These are phyloP conservation scores for Rhizomucor miehei DNA, from an alignment of 371 early-diverging fungal species.

Conservation along the genomic window DNA sequence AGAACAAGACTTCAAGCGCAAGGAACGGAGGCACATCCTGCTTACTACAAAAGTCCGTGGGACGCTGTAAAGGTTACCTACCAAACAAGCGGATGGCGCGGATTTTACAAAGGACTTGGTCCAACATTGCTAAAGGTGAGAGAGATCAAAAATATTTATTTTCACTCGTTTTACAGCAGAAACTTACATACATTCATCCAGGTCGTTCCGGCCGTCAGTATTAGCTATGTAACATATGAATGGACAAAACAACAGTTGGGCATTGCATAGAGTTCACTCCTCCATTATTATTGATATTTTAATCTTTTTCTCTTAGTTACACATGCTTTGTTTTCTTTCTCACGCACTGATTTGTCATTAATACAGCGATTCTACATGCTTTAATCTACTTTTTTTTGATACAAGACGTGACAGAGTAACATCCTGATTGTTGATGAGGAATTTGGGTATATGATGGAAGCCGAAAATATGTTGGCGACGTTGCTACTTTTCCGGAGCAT, in stretches of 20 bases:
- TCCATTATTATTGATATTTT: neutral
- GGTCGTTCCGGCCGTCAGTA: slow-evolving; percentile 66
- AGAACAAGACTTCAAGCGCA: slow-evolving; percentile 79
- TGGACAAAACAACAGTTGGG: slow-evolving; percentile 42
- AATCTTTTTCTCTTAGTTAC: too few species aligned
- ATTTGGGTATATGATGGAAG: too few species aligned
- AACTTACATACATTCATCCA: slow-evolving; percentile 7
- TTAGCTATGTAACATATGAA: slow-evolving; percentile 66
- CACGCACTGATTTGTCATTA: too few species aligned
- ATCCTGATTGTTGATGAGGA: too few species aligned
- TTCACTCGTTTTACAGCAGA: neutral
- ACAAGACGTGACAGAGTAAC: too few species aligned
- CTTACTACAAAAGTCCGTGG: slow-evolving; percentile 58
- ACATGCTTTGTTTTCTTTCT: too few species aligned
- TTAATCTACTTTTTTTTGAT: too few species aligned
- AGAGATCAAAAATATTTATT: neutral
- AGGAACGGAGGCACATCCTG: slow-evolving; percentile 72
- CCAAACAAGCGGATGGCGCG: slow-evolving; percentile 67
- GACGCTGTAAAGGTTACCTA: slow-evolving; percentile 67
- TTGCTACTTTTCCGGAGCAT: too few species aligned
- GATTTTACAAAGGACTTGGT: slow-evolving; percentile 84
- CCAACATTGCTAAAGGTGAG: slow-evolving; percentile 71
- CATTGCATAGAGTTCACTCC: slow-evolving; percentile 9
- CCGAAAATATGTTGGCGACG: too few species aligned
- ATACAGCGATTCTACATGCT: too few species aligned